Conservation (phyloP, 2,329 filamentous ascomycete species). For the Cytospora piceae region DNA sequence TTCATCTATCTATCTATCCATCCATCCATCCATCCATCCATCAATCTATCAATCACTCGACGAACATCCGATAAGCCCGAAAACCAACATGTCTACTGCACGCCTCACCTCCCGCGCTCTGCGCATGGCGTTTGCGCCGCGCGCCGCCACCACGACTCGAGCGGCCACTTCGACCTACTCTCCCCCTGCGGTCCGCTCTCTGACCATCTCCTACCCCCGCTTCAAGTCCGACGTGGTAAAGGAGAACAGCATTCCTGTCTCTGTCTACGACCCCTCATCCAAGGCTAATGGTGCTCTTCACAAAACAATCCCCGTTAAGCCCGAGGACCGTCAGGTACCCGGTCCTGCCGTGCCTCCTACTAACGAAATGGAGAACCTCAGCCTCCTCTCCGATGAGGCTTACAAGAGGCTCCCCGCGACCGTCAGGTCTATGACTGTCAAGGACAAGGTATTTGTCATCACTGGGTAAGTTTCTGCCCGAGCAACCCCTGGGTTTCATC, state of each 20-base stretch:
- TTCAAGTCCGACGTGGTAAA: slow-evolving; percentile 57
- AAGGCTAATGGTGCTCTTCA: slow-evolving; percentile 43
- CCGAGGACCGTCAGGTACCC: slow-evolving; percentile 41
- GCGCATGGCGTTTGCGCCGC: neutral
- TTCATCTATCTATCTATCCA: neutral
- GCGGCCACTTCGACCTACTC: neutral
- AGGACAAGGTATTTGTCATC: slow-evolving; percentile 72
- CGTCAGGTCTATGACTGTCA: slow-evolving; percentile 70
- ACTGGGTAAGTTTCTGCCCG: slow-evolving; percentile 60
- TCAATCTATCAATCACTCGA: too few relatives aligned
- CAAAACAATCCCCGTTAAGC: slow-evolving; percentile 56
- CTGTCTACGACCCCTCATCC: slow-evolving; percentile 53
- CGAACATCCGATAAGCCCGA: too few relatives aligned
- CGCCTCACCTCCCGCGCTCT: neutral
- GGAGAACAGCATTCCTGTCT: slow-evolving; percentile 61
- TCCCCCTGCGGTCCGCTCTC: slow-evolving; percentile 36
- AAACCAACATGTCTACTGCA: neutral
- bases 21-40: neutral
- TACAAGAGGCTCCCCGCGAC: slow-evolving; percentile 64
- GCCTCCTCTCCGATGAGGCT: slow-evolving; percentile 57
- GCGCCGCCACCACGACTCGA: neutral
- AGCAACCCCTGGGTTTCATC: neutral
- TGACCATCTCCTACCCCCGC: slow-evolving; percentile 44
- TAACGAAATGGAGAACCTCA: slow-evolving; percentile 52
- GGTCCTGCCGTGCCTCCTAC: slow-evolving; percentile 47